Evolutionary conservation across 2,329 filamentous ascomycete genomes (phyloP).

Genomic region (Ophiocordyceps robertsii): DNA sequence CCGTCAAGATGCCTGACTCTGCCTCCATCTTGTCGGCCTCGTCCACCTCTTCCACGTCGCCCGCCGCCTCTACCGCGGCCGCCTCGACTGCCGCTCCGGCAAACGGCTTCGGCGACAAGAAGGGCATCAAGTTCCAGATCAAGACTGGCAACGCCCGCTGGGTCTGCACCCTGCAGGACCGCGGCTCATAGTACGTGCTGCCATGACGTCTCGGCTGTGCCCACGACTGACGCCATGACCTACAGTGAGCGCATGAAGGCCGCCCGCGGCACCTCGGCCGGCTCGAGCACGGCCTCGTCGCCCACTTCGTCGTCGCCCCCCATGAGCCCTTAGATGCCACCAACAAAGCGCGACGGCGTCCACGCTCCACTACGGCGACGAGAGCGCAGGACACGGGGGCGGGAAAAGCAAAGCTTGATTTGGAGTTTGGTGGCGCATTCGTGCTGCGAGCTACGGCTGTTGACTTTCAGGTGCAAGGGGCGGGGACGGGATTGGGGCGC

Average conservation of each 20-base stretch:
- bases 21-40: slow-evolving; percentile 4
- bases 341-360: too few relatives aligned
- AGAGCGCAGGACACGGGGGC: background rate
- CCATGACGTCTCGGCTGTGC: background rate
- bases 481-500: too few relatives aligned
- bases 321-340: too few relatives aligned
- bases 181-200: slow-evolving; percentile 26
- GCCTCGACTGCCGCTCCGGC: slow-evolving; percentile 6
- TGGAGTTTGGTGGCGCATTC: too few relatives aligned
- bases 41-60: slow-evolving; percentile 4
- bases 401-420: too few relatives aligned
- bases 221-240: background rate
- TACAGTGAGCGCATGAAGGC: slow-evolving; percentile 27
- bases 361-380: background rate
- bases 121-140: slow-evolving; percentile 32
- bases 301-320: background rate
- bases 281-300: slow-evolving; percentile 19
- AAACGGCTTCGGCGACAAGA: slow-evolving; percentile 19
- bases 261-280: slow-evolving; percentile 19
- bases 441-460: too few relatives aligned
- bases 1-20: slow-evolving; percentile 7
- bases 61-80: slow-evolving; percentile 4
- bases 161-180: slow-evolving; percentile 29
- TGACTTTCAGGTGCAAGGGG: too few relatives aligned
- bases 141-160: slow-evolving; percentile 25